These are phyloP conservation scores for Iberis amara DNA, from an alignment of 441 rosid genomes.

Conservation along the genomic window DNA sequence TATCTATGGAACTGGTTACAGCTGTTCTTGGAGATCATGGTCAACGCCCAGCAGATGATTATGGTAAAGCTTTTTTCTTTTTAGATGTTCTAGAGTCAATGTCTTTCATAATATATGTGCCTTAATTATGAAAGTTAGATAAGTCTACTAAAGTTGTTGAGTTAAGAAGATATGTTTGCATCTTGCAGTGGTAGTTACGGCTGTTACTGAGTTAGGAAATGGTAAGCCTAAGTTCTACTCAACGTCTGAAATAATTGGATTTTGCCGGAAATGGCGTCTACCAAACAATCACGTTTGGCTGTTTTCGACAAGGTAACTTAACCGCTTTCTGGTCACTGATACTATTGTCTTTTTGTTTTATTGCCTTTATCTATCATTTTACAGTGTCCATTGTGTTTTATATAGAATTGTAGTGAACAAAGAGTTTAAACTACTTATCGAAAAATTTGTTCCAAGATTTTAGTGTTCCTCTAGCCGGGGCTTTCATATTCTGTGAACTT, in stretches of 20 bases:
- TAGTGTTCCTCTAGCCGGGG: background rate
- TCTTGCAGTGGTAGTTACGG: slow-evolving; percentile 83
- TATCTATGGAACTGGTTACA: slow-evolving; percentile 97
- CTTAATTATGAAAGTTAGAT: slow-evolving; percentile 8
- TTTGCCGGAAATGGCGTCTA: slow-evolving; percentile 86
- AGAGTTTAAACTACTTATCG: background rate
- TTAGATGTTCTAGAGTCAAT: slow-evolving; percentile 7
- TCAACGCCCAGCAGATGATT: slow-evolving; percentile 84
- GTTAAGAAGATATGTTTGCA: slow-evolving; percentile 13
- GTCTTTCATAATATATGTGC: background rate
- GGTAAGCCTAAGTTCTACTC: slow-evolving; percentile 93
- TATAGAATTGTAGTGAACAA: slow-evolving; percentile 3
- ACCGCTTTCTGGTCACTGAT: slow-evolving; percentile 6
- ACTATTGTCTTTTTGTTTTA: slow-evolving; percentile 5
- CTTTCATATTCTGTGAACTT: background rate
- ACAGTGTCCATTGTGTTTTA: background rate
- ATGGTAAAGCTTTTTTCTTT: slow-evolving; percentile 40
- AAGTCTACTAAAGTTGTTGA: slow-evolving; percentile 15
- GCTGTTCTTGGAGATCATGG: slow-evolving; percentile 99
- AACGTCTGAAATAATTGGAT: slow-evolving; percentile 79
- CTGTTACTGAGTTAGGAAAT: slow-evolving; percentile 81
- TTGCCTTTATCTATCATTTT: slow-evolving; percentile 5
- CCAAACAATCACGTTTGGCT: slow-evolving; percentile 94
- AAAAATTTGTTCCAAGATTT: background rate
- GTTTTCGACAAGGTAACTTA: slow-evolving; percentile 75